Evolutionary conservation across 441 rosid genomes (phyloP).

Genomic region (Corymbia calophylla): DNA sequence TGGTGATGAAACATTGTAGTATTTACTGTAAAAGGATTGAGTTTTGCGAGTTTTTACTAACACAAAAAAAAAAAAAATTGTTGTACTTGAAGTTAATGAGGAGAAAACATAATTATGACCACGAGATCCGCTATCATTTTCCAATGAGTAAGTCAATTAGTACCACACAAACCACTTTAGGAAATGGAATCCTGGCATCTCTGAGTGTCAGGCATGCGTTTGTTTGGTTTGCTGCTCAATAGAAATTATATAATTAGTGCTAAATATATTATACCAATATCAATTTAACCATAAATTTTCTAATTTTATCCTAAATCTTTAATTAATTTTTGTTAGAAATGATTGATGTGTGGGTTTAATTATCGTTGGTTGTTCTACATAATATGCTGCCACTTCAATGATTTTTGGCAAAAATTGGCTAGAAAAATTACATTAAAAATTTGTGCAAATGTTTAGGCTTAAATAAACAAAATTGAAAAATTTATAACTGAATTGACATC

Average conservation of each 20-base stretch:
- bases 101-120: neutral
- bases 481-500: rapidly evolving
- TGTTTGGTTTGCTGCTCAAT: neutral
- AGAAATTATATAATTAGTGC: neutral
- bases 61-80: neutral
- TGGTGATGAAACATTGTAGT: neutral
- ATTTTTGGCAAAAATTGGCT: rapidly evolving
- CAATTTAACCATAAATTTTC: neutral
- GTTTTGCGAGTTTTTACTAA: neutral
- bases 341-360: rapidly evolving
- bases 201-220: neutral
- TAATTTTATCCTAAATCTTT: no score
- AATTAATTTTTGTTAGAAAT: neutral
- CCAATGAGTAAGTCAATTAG: neutral
- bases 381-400: rapidly evolving
- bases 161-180: neutral
- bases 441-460: neutral
- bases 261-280: neutral
- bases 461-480: neutral
- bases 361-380: rapidly evolving
- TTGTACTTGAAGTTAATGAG: neutral
- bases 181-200: no score
- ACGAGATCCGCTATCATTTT: neutral
- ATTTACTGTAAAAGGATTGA: neutral
- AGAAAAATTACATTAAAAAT: neutral